Percentiles rank a stretch among this genome's conserved stretches.
These are phyloP conservation scores for Fusarium hainanense DNA, from an alignment of 2,329 filamentous ascomycete species.

Conservation along the genomic window DNA sequence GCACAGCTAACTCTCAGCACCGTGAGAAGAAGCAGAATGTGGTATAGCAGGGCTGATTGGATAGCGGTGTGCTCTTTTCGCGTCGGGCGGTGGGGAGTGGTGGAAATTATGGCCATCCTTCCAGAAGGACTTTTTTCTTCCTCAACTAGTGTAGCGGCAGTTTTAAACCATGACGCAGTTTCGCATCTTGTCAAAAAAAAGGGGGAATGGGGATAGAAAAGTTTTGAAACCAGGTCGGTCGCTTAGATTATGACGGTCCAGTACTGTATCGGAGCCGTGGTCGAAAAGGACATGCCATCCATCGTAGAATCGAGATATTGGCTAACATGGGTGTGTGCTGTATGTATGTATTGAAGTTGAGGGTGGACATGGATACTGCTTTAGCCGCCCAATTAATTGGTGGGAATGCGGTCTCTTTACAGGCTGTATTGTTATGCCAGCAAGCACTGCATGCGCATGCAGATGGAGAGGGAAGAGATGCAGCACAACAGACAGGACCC, in stretches of 20 bases:
- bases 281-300: background rate
- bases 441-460: background rate
- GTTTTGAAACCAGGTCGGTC: slow-evolving; percentile 7
- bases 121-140: slow-evolving; percentile 36
- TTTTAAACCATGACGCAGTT: slow-evolving; percentile 28
- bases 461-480: background rate
- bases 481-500: slow-evolving; percentile 12
- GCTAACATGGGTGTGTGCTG: background rate
- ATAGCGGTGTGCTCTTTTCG: slow-evolving; percentile 31
- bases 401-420: background rate
- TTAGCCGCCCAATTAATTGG: background rate
- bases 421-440: slow-evolving; percentile 1
- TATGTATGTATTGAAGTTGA: background rate
- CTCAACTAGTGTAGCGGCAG: slow-evolving; percentile 21
- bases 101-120: slow-evolving; percentile 39
- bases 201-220: background rate
- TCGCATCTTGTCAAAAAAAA: background rate
- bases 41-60: slow-evolving; percentile 46
- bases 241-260: background rate
- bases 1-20: background rate
- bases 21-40: background rate
- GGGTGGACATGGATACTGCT: background rate
- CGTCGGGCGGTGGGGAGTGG: slow-evolving; percentile 42
- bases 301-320: background rate
- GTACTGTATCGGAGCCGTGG: background rate